A percentile compares a stretch with the other conserved stretches of the same genome.
Conservation (phyloP, 2,329 filamentous ascomycete species). For the Fusarium ambrosium region DNA sequence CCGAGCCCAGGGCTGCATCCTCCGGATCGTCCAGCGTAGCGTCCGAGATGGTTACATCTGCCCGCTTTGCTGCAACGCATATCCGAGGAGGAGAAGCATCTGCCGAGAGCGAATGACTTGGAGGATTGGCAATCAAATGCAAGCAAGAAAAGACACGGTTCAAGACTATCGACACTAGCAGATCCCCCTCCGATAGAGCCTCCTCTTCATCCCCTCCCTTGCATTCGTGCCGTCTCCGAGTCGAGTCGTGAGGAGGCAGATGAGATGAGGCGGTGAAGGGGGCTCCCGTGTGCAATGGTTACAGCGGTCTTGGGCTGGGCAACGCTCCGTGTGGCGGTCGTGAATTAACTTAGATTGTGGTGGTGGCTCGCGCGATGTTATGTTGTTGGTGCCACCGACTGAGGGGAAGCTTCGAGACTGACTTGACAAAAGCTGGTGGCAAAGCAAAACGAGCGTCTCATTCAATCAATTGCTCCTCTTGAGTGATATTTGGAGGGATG, state of each 20-base stretch:
- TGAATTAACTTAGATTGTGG: constrained; percentile 20
- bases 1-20: constrained; percentile 1
- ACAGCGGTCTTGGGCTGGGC: constrained; percentile 9
- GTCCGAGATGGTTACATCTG: constrained; percentile 21
- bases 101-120: neutral
- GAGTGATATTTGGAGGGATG: constrained; percentile 33
- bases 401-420: neutral
- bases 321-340: constrained; percentile 22
- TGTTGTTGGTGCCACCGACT: constrained; percentile 23
- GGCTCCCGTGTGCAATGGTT: constrained; percentile 19
- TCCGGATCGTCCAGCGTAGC: neutral
- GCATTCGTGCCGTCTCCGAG: neutral
- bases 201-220: neutral
- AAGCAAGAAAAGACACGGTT: neutral
- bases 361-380: constrained; percentile 35
- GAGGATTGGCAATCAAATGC: neutral
- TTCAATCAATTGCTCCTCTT: neutral
- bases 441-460: neutral
- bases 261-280: constrained; percentile 35
- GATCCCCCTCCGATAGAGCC: neutral
- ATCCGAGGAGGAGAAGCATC: constrained; percentile 15
- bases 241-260: constrained; percentile 28
- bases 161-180: neutral
- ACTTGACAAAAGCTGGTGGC: constrained; percentile 15
- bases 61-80: neutral